Percentiles rank a stretch among this genome's conserved stretches.
phyloP scores from a whole-genome alignment of 352 stramenopile genomes.

The Blastocystis sp. region DNA sequence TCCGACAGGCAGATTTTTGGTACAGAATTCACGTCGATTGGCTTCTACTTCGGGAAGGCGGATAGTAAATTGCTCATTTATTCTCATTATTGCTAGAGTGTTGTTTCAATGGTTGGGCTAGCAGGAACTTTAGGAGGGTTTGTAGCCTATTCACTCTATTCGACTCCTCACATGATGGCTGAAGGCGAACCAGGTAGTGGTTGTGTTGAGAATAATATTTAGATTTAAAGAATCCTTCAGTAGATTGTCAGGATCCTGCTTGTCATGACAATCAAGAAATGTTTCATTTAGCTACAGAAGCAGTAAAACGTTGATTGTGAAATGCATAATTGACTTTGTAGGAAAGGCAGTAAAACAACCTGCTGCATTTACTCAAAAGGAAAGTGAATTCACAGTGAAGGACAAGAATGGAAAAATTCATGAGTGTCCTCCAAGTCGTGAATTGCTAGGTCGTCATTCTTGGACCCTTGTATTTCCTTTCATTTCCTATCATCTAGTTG shows the following conservation, averaged over 20 bases:
- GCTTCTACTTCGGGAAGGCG: background rate
- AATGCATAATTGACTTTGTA: background rate
- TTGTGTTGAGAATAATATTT: background rate
- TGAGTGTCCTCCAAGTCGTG: conserved; percentile 74
- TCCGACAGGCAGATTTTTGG: too few species aligned
- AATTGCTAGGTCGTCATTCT: conserved; percentile 75
- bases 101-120: background rate
- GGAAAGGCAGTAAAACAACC: conserved; percentile 55
- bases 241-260: conserved; percentile 32
- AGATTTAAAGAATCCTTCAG: background rate
- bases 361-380: conserved; percentile 30
- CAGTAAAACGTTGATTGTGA: background rate
- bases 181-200: background rate
- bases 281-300: conserved; percentile 46
- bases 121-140: background rate
- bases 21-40: background rate
- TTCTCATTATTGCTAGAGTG: background rate
- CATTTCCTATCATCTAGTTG: conserved; percentile 67
- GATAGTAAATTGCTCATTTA: background rate
- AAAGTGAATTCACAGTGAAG: conserved; percentile 53
- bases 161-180: conserved; percentile 7
- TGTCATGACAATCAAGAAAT: conserved; percentile 62
- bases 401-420: conserved; percentile 51
- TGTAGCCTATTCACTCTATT: background rate
- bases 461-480: conserved; percentile 73